phyloP scores from a whole-genome alignment of 2,329 filamentous ascomycete species.

The Penicillium sp. region DNA sequence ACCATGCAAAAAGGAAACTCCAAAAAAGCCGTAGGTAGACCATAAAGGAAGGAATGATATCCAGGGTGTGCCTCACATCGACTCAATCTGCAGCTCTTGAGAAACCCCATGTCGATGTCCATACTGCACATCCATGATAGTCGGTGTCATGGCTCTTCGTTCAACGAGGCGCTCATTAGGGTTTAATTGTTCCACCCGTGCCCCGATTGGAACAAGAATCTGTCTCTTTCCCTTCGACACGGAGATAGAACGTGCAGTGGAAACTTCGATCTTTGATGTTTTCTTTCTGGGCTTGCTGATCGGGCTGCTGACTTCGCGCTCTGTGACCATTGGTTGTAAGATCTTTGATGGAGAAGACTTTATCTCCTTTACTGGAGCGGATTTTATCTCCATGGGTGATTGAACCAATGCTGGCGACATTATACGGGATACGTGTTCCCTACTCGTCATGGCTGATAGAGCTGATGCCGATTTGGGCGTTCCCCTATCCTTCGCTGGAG shows the following conservation, averaged over 20 bases:
- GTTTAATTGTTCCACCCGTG: conserved; percentile 23
- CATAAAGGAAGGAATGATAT: conserved; percentile 1
- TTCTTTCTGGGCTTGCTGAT: not conserved
- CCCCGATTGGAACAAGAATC: conserved; percentile 37
- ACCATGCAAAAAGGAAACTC: not conserved
- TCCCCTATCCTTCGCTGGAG: conserved; percentile 9
- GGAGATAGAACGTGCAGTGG: conserved; percentile 41
- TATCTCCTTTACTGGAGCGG: not conserved
- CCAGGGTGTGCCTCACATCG: conserved; percentile 10
- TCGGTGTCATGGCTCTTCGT: conserved; percentile 28
- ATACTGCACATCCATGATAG: conserved; percentile 27
- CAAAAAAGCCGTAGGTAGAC: not conserved
- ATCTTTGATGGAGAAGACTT: not conserved
- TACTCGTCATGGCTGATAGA: conserved; percentile 10
- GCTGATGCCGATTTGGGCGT: conserved; percentile 11
- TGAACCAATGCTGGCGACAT: not conserved
- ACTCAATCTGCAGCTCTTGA: conserved; percentile 35
- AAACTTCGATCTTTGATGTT: conserved; percentile 33
- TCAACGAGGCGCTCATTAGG: conserved; percentile 32
- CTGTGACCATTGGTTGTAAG: not conserved
- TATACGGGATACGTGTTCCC: not conserved
- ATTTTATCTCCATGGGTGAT: not conserved
- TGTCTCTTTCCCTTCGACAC: conserved; percentile 37
- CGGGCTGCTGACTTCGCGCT: not conserved
- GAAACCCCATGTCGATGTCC: conserved; percentile 35